phyloP scores from a whole-genome alignment of 1,284 basidiomycete species.

The Ceratobasidium sp. region DNA sequence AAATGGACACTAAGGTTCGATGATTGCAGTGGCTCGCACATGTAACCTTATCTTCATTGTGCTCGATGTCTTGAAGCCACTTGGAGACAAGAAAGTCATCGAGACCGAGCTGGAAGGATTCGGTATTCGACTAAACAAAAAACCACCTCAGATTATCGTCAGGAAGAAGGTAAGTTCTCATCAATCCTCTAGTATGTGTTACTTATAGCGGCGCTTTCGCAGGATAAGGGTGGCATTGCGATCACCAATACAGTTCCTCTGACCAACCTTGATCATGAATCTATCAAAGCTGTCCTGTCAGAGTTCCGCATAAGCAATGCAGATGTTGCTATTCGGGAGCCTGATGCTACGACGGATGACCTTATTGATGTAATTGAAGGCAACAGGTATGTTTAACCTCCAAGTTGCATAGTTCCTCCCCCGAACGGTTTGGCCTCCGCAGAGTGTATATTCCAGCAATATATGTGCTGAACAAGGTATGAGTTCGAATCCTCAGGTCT shows the following conservation, averaged over 20 bases:
- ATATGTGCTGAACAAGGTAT: constrained; percentile 62
- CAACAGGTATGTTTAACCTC: constrained; percentile 66
- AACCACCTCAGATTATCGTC: constrained; percentile 86
- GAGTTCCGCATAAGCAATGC: constrained; percentile 82
- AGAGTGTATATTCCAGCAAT: constrained; percentile 94
- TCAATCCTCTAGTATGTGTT: background rate
- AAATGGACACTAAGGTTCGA: background rate
- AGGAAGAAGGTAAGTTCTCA: constrained; percentile 71
- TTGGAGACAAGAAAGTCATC: constrained; percentile 92
- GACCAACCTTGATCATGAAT: constrained; percentile 94
- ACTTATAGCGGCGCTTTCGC: background rate
- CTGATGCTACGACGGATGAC: constrained; percentile 93
- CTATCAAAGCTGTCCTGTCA: constrained; percentile 93
- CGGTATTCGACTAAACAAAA: constrained; percentile 95
- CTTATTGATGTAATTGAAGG: constrained; percentile 97
- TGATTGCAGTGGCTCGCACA: constrained; percentile 83
- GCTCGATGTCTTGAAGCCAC: constrained; percentile 95
- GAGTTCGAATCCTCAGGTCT: background rate
- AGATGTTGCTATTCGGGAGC: constrained; percentile 94
- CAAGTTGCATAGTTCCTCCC: constrained; percentile 36
- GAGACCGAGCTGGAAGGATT: constrained; percentile 95
- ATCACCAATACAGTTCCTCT: constrained; percentile 96
- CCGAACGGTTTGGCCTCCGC: constrained; percentile 46
- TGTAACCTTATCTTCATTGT: constrained; percentile 99
- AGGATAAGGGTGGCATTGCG: constrained; percentile 59